A percentile compares a stretch with the other conserved stretches of the same genome.
phyloP scores from a whole-genome alignment of 441 rosid genomes.

The Euphorbia neoarborescens region DNA sequence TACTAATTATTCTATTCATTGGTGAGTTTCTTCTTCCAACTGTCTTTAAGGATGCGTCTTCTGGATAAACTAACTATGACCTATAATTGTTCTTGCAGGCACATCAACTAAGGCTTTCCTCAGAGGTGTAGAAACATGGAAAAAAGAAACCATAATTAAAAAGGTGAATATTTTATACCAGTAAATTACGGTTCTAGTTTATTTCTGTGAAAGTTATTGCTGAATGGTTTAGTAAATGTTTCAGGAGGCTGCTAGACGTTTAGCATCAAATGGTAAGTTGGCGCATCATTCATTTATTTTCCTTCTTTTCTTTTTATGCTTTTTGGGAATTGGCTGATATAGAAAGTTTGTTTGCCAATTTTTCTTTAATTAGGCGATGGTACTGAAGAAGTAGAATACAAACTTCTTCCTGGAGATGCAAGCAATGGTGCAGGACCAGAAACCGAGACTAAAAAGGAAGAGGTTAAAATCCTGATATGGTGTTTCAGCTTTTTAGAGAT shows the following conservation, averaged over 20 bases:
- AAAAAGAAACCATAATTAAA: slow-evolving; percentile 40
- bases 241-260: slow-evolving; percentile 40
- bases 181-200: neutral
- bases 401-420: slow-evolving; percentile 28
- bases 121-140: slow-evolving; percentile 54
- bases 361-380: slow-evolving; percentile 23
- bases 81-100: slow-evolving; percentile 21
- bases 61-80: neutral
- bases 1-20: slow-evolving; percentile 40
- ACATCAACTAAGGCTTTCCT: slow-evolving; percentile 42
- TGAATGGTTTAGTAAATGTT: slow-evolving; percentile 3
- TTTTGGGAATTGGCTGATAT: neutral
- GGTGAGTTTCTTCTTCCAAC: slow-evolving; percentile 23
- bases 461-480: slow-evolving; percentile 21
- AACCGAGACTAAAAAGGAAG: slow-evolving; percentile 23
- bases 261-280: slow-evolving; percentile 28
- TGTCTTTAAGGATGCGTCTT: neutral
- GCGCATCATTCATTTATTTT: neutral
- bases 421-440: slow-evolving; percentile 17
- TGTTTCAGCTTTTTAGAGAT: neutral
- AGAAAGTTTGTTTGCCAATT: neutral
- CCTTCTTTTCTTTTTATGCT: neutral
- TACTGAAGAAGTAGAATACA: slow-evolving; percentile 26
- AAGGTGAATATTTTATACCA: slow-evolving; percentile 19
- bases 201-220: neutral